Evolutionary conservation across 192 early-diverging fungal species (phyloP).

Genomic region (Entrophospora sp.): DNA sequence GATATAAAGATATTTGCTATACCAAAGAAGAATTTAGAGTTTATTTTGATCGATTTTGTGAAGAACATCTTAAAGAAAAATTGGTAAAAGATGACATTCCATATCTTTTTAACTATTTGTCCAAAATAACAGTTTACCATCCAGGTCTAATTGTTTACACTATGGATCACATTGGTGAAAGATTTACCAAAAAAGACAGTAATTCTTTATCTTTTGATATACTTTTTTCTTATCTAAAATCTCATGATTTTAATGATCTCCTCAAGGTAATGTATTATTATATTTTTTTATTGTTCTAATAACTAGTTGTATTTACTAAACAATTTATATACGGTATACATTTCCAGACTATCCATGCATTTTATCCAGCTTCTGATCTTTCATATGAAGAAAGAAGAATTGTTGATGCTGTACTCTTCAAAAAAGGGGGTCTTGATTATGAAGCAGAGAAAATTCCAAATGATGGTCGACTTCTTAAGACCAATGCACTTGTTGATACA

Average conservation of each 20-base stretch:
- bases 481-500: constrained; percentile 10
- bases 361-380: neutral
- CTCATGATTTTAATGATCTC: neutral
- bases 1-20: neutral
- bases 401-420: constrained; percentile 10
- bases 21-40: constrained; percentile 1
- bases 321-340: neutral
- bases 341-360: constrained; percentile 5
- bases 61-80: neutral
- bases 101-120: neutral
- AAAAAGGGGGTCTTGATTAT: constrained; percentile 1
- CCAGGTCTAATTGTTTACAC: neutral
- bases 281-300: constrained; percentile 9
- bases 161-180: neutral
- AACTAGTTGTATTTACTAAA: neutral
- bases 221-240: constrained; percentile 4
- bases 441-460: neutral
- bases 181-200: neutral
- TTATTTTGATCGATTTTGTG: constrained; percentile 10
- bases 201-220: neutral
- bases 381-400: neutral
- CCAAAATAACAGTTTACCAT: constrained; percentile 5
- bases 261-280: constrained; percentile 4
- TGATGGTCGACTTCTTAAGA: constrained; percentile 3
- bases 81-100: constrained; percentile 1